Conservation (phyloP, 2,329 filamentous ascomycete genomes). For the Cordyceps javanica region DNA sequence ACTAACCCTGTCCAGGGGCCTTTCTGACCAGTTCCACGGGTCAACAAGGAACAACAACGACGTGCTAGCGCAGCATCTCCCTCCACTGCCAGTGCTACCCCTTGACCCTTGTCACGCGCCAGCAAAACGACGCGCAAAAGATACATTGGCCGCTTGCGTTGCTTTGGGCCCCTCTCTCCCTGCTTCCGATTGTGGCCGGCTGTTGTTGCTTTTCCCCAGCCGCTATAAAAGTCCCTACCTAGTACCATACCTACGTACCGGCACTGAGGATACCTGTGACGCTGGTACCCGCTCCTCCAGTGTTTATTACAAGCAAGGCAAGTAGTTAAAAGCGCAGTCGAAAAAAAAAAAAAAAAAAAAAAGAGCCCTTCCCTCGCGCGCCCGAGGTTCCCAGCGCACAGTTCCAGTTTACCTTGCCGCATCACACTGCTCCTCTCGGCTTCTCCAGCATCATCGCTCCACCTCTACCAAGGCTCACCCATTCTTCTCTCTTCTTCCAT, state of each 20-base stretch:
- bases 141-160: background rate
- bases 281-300: background rate
- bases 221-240: too few species aligned
- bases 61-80: background rate
- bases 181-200: constrained; percentile 4
- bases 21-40: background rate
- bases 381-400: constrained; percentile 4
- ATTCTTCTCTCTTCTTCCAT: background rate
- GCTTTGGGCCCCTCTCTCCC: too few species aligned
- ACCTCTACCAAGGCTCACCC: background rate
- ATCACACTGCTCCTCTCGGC: constrained; percentile 1
- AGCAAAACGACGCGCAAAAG: background rate
- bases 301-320: background rate
- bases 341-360: background rate
- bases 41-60: constrained; percentile 7
- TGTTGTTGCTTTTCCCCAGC: background rate
- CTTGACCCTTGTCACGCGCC: background rate
- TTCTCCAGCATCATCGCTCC: constrained; percentile 9
- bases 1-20: background rate
- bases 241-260: background rate
- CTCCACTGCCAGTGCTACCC: background rate
- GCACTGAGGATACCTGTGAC: background rate
- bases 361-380: constrained; percentile 1
- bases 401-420: background rate
- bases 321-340: background rate